Evolutionary conservation across 108 stramenopile genomes (phyloP).

Genomic region (Cyclotella baltica): DNA sequence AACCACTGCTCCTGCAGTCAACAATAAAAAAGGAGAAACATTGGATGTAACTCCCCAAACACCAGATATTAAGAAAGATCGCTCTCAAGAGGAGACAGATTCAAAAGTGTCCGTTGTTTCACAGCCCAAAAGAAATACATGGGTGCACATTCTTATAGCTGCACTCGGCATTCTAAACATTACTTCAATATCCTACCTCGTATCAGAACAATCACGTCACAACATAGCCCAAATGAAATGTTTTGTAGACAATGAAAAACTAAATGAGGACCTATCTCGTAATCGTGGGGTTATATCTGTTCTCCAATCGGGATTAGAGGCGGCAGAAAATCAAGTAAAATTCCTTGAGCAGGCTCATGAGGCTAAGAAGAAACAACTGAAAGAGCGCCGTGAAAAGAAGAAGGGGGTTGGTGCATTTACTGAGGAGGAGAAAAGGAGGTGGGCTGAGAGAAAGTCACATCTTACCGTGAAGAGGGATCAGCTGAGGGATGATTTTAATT

Average conservation of each 20-base stretch:
- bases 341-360: constrained; percentile 20
- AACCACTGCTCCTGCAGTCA: not conserved
- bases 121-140: not conserved
- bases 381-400: not conserved
- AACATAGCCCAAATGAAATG: constrained; percentile 17
- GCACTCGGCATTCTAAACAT: constrained; percentile 3
- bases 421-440: constrained; percentile 10
- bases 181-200: constrained; percentile 11
- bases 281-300: constrained; percentile 11
- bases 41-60: not conserved
- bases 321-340: constrained; percentile 8
- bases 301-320: constrained; percentile 26
- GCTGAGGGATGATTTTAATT: constrained; percentile 6
- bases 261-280: constrained; percentile 18
- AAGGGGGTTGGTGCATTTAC: not conserved
- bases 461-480: constrained; percentile 6
- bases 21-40: not conserved
- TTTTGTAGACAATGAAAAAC: constrained; percentile 7
- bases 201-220: constrained; percentile 14
- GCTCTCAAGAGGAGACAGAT: not conserved
- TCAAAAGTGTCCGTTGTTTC: not conserved
- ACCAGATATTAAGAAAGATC: not conserved
- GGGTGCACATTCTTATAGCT: not conserved
- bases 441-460: not conserved
- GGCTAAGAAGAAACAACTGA: not conserved